These are phyloP conservation scores for Aureobasidium vineae DNA, from an alignment of 2,329 filamentous ascomycete species.

Conservation along the genomic window DNA sequence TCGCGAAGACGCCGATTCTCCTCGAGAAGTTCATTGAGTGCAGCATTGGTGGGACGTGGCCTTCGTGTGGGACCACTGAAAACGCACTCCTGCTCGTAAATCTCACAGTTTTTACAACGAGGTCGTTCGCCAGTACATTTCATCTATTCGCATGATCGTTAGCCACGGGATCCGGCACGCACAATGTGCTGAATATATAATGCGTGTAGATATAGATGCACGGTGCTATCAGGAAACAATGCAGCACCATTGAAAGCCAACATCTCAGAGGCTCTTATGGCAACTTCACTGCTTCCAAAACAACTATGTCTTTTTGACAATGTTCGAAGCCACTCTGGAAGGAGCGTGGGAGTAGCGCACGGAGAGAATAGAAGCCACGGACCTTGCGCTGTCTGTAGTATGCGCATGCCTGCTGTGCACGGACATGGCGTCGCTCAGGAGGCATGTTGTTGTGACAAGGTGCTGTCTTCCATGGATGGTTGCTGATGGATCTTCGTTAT, in stretches of 20 bases:
- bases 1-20: constrained; percentile 31
- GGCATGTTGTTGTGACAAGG: constrained; percentile 9
- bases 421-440: constrained; percentile 24
- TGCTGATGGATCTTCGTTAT: not conserved
- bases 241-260: too few species aligned
- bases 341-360: too few species aligned
- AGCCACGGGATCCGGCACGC: too few species aligned
- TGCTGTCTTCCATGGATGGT: not conserved
- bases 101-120: constrained; percentile 49
- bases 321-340: too few species aligned
- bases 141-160: too few species aligned
- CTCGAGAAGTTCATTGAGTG: constrained; percentile 27
- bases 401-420: constrained; percentile 27
- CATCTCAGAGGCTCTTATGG: too few species aligned
- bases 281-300: too few species aligned
- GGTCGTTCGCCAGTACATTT: constrained; percentile 51
- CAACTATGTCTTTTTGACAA: too few species aligned
- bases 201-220: too few species aligned
- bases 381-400: constrained; percentile 29
- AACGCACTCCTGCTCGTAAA: constrained; percentile 47
- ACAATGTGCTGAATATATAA: too few species aligned
- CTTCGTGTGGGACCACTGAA: constrained; percentile 42
- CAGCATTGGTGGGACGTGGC: constrained; percentile 33
- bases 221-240: too few species aligned
- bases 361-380: not conserved